Conservation (phyloP, 176 grass and related monocot species). For the Lolium perenne region DNA sequence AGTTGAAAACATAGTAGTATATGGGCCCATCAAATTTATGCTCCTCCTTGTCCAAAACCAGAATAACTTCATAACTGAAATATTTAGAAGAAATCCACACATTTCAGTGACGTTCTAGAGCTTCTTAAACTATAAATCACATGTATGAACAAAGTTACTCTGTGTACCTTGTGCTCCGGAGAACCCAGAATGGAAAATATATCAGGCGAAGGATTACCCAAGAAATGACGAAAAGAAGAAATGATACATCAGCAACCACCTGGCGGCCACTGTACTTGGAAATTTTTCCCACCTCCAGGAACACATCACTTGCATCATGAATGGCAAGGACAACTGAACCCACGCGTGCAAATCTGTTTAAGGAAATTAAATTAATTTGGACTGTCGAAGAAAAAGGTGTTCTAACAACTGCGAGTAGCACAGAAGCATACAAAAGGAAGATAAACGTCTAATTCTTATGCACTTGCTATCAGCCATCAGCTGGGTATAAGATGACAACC, state of each 20-base stretch:
- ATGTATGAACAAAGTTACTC: conserved; percentile 17
- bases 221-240: conserved; percentile 69
- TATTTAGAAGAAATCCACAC: conserved; percentile 31
- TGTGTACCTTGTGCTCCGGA: conserved; percentile 87
- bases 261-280: conserved; percentile 65
- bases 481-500: not conserved
- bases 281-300: conserved; percentile 82
- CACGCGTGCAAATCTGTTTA: conserved; percentile 79
- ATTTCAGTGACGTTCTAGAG: conserved; percentile 37
- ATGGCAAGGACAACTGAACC: conserved; percentile 82
- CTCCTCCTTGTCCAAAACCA: conserved; percentile 74
- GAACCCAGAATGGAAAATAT: conserved; percentile 84
- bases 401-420: conserved; percentile 20
- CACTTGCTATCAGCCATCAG: not conserved
- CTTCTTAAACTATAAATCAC: conserved; percentile 11
- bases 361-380: conserved; percentile 45
- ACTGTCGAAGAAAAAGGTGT: conserved; percentile 28
- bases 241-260: conserved; percentile 61
- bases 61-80: conserved; percentile 75
- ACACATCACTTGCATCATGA: conserved; percentile 87
- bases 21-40: conserved; percentile 82
- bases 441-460: not conserved
- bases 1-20: conserved; percentile 92
- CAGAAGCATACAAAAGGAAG: conserved; percentile 29
- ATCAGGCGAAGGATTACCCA: conserved; percentile 75